Evolutionary conservation across 768 basidiomycete genomes (phyloP), one percentile per base, ranked within the genome.

Genomic region (Phaeolepiota aurea): DNA sequence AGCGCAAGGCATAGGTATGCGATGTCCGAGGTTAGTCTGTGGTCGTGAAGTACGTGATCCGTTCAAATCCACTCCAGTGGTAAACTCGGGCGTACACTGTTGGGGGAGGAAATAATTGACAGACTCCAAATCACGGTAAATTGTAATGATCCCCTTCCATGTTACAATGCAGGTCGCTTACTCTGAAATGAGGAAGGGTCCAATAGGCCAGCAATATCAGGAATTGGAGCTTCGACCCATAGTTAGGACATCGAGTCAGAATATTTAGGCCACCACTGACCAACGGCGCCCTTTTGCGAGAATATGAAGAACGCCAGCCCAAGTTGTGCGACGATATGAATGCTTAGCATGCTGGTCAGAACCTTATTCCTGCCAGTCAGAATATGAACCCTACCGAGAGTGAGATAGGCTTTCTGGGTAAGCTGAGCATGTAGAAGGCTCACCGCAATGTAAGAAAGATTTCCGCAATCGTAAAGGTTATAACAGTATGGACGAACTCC

Each of bases 401-500:
- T 11, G 12, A 15, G 23, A 3, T 45, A 20, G 19, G n/a, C n/a
- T n/a, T n/a, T n/a, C n/a, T n/a, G n/a, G n/a, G n/a, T n/a, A n/a
- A n/a, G n/a, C n/a, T n/a, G n/a, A n/a, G n/a, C n/a, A n/a, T n/a
- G n/a, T n/a, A n/a, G n/a, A n/a, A n/a, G 5, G 32, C 37, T 9
- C 11, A 53, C 52, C 52, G 43, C 28, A 51, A 25, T 1, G 50
- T 44, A 13, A 51, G 47, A 38, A 53, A 51, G 3, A 40, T 32
- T 37, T 48, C 50, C 10, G 50, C 43, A 28, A 53, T 45, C 3
- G 47, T 47, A 43, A 51, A 51, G 20, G 46, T 45, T 11, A 51
- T n/a, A 2, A 51, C 43, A 20, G 47, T 47, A 32, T 47, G 45
- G 5, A 49, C 23, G 37, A 51, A 51, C 38, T 53, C 47, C 3